Conservation (phyloP, 139 green algal genomes). For the Picochlorum sp. region DNA sequence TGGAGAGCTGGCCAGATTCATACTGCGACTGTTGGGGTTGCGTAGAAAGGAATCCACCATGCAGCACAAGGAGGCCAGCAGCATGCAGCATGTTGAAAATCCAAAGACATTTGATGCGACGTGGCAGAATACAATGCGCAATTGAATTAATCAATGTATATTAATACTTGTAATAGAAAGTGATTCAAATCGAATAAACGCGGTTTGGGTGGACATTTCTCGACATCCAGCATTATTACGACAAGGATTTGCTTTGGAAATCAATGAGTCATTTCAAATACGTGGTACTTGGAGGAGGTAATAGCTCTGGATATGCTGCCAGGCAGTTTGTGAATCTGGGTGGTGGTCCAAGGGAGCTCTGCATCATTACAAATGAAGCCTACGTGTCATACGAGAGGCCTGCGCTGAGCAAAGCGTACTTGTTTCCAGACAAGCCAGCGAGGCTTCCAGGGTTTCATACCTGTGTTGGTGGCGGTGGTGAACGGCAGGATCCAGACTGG, state of each 20-base stretch:
- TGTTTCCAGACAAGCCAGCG: slow-evolving; percentile 55
- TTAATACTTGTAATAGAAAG: too few species aligned
- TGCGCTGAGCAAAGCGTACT: slow-evolving; percentile 82
- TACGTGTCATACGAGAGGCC: slow-evolving; percentile 79
- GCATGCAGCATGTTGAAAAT: too few species aligned
- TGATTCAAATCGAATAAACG: too few species aligned
- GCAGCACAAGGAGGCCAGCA: too few species aligned
- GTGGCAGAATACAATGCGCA: too few species aligned
- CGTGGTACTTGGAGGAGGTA: slow-evolving; percentile 66
- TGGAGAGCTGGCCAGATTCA: slow-evolving; percentile 85
- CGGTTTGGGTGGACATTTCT: too few species aligned
- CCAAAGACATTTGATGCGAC: too few species aligned
- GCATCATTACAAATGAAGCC: slow-evolving; percentile 60
- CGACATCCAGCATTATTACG: too few species aligned
- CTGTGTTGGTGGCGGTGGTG: slow-evolving; percentile 78
- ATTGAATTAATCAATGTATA: too few species aligned
- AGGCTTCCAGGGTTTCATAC: slow-evolving; percentile 91
- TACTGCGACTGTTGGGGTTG: slow-evolving; percentile 78
- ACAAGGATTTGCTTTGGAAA: neutral
- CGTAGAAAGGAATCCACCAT: neutral
- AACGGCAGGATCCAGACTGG: slow-evolving; percentile 63
- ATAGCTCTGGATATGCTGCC: slow-evolving; percentile 60
- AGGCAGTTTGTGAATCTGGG: slow-evolving; percentile 48
- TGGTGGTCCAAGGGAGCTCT: slow-evolving; percentile 41
- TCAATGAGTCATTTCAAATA: slow-evolving; percentile 6